A percentile compares a stretch with the other conserved stretches of the same genome.
These are phyloP conservation scores for Westerdykella sp. DNA, from an alignment of 2,329 filamentous ascomycete genomes.

Conservation along the genomic window DNA sequence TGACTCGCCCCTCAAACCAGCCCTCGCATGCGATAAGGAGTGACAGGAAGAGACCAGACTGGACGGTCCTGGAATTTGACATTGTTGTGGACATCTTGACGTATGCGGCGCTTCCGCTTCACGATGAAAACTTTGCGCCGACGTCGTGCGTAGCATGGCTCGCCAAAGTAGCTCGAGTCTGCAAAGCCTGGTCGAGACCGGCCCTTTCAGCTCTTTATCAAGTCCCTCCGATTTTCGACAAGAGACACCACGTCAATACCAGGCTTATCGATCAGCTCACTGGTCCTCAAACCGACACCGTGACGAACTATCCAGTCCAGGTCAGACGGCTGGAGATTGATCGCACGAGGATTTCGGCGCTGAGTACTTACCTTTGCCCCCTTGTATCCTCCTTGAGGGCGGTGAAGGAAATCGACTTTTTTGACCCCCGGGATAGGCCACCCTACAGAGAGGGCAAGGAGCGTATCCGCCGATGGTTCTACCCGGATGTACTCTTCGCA, in stretches of 20 bases:
- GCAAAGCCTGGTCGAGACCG: slow-evolving; percentile 60
- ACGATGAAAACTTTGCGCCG: slow-evolving; percentile 42
- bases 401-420: slow-evolving; percentile 59
- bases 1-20: no score
- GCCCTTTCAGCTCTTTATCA: slow-evolving; percentile 67
- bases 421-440: slow-evolving; percentile 61
- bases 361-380: slow-evolving; percentile 50
- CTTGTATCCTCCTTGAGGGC: slow-evolving; percentile 61
- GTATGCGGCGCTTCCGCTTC: slow-evolving; percentile 57
- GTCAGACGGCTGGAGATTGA: slow-evolving; percentile 65
- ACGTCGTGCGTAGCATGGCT: slow-evolving; percentile 55
- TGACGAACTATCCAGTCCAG: slow-evolving; percentile 63
- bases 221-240: slow-evolving; percentile 57
- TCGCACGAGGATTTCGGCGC: slow-evolving; percentile 49
- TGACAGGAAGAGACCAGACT: slow-evolving; percentile 31
- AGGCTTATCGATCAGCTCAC: background rate
- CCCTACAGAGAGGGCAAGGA: slow-evolving; percentile 57
- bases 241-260: slow-evolving; percentile 41
- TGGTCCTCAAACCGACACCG: background rate
- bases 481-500: slow-evolving; percentile 60
- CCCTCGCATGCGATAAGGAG: no score
- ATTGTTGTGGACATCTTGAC: slow-evolving; percentile 65
- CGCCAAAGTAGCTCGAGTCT: slow-evolving; percentile 55
- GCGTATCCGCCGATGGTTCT: slow-evolving; percentile 56
- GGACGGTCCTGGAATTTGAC: slow-evolving; percentile 60